Evolutionary conservation across 1,139 yeast genomes (phyloP).

Genomic region (Saccharomycopsis phalli): DNA sequence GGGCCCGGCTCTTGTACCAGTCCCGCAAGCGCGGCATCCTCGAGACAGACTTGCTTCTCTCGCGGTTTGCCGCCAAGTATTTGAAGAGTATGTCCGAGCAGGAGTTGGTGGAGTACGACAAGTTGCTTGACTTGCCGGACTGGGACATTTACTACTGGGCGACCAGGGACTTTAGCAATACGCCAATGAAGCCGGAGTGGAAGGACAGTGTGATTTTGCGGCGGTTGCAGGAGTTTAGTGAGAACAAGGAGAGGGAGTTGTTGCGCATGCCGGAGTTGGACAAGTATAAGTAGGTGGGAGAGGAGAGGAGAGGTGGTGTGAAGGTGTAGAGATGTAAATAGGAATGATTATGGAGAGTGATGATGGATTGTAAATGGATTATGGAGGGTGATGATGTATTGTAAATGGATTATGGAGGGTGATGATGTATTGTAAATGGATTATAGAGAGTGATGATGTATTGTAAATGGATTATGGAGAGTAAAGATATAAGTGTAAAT

Average conservation of each 20-base stretch:
- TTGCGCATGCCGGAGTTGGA: slow-evolving; percentile 76
- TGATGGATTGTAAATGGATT: too few relatives aligned
- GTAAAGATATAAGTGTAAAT: too few relatives aligned
- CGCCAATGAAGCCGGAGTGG: slow-evolving; percentile 87
- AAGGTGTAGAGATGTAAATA: neutral
- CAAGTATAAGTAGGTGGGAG: slow-evolving; percentile 22
- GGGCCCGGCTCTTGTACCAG: slow-evolving; percentile 84
- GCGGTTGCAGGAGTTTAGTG: slow-evolving; percentile 63
- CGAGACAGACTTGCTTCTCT: slow-evolving; percentile 80
- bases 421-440: too few relatives aligned
- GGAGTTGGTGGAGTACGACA: slow-evolving; percentile 79
- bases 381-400: too few relatives aligned
- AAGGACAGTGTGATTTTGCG: slow-evolving; percentile 53
- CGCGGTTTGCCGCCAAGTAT: slow-evolving; percentile 76
- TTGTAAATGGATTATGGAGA: too few relatives aligned
- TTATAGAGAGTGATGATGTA: too few relatives aligned
- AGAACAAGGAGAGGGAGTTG: slow-evolving; percentile 60
- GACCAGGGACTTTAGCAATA: slow-evolving; percentile 66
- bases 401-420: too few relatives aligned
- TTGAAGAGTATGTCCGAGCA: slow-evolving; percentile 49
- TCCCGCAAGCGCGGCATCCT: slow-evolving; percentile 92
- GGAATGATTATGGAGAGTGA: neutral
- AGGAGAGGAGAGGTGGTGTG: neutral
- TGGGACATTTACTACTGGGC: slow-evolving; percentile 99
- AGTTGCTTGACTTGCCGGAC: slow-evolving; percentile 81